Evolutionary conservation across 2,329 filamentous ascomycete genomes (phyloP).

Genomic region (Biscogniauxia sp.): DNA sequence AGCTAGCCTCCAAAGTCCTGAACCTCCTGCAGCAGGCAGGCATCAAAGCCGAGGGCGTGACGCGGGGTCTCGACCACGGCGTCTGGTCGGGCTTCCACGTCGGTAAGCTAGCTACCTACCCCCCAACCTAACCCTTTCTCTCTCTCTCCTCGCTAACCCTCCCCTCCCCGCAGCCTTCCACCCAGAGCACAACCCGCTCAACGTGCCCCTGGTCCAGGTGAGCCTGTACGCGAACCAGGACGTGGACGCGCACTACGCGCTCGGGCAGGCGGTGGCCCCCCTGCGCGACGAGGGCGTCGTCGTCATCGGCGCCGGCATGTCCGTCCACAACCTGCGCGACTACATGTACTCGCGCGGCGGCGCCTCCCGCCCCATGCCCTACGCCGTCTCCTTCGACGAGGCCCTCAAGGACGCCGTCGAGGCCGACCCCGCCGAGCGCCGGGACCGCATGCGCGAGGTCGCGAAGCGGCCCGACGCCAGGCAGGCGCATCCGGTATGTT

Average conservation of each 20-base stretch:
- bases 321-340: conserved; percentile 67
- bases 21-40: conserved; percentile 52
- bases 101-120: conserved; percentile 22
- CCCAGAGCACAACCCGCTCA: conserved; percentile 58
- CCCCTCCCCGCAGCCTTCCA: conserved; percentile 53
- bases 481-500: conserved; percentile 43
- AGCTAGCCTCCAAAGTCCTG: conserved; percentile 59
- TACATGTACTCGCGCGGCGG: conserved; percentile 44
- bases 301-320: conserved; percentile 72
- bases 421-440: conserved; percentile 35
- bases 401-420: conserved; percentile 65
- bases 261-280: conserved; percentile 64
- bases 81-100: conserved; percentile 69
- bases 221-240: conserved; percentile 66
- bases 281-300: conserved; percentile 66
- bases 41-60: conserved; percentile 57
- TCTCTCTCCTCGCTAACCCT: not conserved
- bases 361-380: conserved; percentile 49
- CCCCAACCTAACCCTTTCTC: not conserved
- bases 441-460: conserved; percentile 39
- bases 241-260: conserved; percentile 62
- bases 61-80: conserved; percentile 70
- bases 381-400: conserved; percentile 63
- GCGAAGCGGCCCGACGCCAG: conserved; percentile 43
- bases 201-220: conserved; percentile 69